Percentiles rank a stretch among this genome's conserved stretches.
Conservation (phyloP, 805 yeast genomes). For the Sugiyamaella boreocaroliniensis region DNA sequence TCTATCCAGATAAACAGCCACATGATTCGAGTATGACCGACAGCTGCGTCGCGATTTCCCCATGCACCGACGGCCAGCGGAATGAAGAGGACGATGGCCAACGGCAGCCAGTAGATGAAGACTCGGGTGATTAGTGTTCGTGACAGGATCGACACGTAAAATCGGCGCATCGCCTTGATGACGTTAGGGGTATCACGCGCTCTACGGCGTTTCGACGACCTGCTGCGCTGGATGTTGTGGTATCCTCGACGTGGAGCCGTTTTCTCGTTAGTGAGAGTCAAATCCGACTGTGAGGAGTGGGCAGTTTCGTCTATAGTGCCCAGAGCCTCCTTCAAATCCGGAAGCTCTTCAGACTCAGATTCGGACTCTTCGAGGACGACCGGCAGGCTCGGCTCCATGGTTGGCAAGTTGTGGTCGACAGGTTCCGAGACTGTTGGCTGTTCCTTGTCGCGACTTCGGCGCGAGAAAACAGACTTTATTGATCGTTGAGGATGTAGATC, state of each 20-base stretch:
- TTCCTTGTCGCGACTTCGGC: neutral
- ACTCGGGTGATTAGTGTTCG: conserved; percentile 27
- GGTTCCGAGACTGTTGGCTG: neutral
- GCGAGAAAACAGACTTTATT: conserved; percentile 1
- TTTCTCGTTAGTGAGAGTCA: conserved; percentile 8
- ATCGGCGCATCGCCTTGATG: conserved; percentile 8
- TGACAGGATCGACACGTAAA: conserved; percentile 17
- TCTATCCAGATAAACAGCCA: conserved; percentile 39
- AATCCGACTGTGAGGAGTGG: conserved; percentile 1
- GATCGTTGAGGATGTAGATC: conserved; percentile 1
- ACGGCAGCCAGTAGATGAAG: conserved; percentile 33
- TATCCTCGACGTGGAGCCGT: neutral
- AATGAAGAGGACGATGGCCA: conserved; percentile 32
- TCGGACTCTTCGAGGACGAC: conserved; percentile 6
- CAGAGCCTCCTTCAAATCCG: conserved; percentile 14
- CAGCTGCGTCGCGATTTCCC: conserved; percentile 24
- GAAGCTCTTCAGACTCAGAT: conserved; percentile 9
- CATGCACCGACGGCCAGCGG: conserved; percentile 36
- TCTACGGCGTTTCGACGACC: neutral
- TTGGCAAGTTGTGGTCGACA: neutral
- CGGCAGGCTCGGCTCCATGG: neutral
- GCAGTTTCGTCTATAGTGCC: conserved; percentile 8
- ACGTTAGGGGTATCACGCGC: conserved; percentile 5
- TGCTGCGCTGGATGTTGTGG: neutral
- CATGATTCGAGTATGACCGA: conserved; percentile 31